Evolutionary conservation across 2,329 filamentous ascomycete species (phyloP).

Genomic region (Cladorrhinum sp.): DNA sequence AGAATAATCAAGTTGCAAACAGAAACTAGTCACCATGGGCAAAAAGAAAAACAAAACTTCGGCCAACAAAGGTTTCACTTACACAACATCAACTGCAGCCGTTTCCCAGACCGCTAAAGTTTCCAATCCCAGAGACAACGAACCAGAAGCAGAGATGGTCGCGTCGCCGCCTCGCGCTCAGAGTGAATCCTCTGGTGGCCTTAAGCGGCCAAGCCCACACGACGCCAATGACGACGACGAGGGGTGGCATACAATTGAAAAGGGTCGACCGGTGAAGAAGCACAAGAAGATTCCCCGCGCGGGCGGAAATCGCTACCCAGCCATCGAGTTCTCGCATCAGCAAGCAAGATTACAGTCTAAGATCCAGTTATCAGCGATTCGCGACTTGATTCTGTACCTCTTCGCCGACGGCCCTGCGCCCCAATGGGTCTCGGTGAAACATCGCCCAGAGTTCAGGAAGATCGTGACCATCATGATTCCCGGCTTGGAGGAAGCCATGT

Average conservation of each 20-base stretch:
- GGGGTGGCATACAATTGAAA: conserved; percentile 53
- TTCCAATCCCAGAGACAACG: not conserved
- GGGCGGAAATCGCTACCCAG: conserved; percentile 56
- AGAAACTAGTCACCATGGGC: conserved; percentile 2
- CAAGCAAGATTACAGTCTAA: conserved; percentile 55
- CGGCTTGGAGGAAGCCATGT: conserved; percentile 87
- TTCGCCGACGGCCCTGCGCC: conserved; percentile 63
- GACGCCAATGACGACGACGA: conserved; percentile 38
- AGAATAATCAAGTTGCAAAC: not conserved
- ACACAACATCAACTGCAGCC: conserved; percentile 5
- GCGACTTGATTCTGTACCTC: conserved; percentile 63
- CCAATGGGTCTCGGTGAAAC: conserved; percentile 61
- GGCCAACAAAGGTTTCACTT: not conserved
- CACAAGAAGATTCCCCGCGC: conserved; percentile 58
- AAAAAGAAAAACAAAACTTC: conserved; percentile 12
- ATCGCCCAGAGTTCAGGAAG: conserved; percentile 66
- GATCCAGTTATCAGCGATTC: conserved; percentile 60
- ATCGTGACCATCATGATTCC: conserved; percentile 90
- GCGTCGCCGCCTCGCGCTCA: conserved; percentile 16
- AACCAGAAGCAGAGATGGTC: not conserved
- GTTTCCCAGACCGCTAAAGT: not conserved
- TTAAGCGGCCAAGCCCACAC: conserved; percentile 50
- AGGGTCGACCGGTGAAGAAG: conserved; percentile 53
- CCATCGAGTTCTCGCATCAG: conserved; percentile 55
- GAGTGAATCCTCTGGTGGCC: conserved; percentile 37